Evolutionary conservation across 2,329 filamentous ascomycete species (phyloP).

Genomic region (Sphaerostilbella broomeana): DNA sequence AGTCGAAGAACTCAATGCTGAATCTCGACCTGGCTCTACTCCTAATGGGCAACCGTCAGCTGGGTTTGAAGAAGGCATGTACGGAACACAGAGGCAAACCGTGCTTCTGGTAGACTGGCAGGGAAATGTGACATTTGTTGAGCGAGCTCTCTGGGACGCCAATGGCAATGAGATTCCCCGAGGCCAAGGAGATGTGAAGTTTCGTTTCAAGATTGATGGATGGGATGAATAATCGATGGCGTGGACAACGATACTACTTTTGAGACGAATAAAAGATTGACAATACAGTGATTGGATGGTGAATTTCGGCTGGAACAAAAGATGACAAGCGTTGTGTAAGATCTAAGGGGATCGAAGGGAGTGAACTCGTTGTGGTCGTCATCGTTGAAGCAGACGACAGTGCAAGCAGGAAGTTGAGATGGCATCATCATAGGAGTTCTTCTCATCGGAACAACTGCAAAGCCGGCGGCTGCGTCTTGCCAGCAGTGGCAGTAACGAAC

Average conservation of each 20-base stretch:
- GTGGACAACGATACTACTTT: too few relatives aligned
- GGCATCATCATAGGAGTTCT: too few relatives aligned
- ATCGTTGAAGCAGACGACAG: too few relatives aligned
- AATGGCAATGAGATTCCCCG: constrained; percentile 48
- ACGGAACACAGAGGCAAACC: constrained; percentile 60
- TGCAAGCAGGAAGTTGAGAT: too few relatives aligned
- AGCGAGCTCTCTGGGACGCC: constrained; percentile 54
- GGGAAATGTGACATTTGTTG: constrained; percentile 53
- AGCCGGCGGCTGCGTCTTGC: background rate
- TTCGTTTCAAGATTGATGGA: constrained; percentile 50
- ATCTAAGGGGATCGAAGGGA: background rate
- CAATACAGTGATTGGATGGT: too few relatives aligned
- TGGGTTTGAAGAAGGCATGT: constrained; percentile 52
- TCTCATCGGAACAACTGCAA: constrained; percentile 10
- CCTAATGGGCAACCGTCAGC: constrained; percentile 21
- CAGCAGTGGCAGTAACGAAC: too few relatives aligned
- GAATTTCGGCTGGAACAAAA: too few relatives aligned
- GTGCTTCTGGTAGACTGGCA: constrained; percentile 57
- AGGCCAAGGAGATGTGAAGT: constrained; percentile 49
- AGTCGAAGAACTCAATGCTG: constrained; percentile 29
- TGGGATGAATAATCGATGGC: constrained; percentile 33
- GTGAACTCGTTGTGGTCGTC: too few relatives aligned
- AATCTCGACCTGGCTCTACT: constrained; percentile 33
- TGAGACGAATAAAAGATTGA: too few relatives aligned
- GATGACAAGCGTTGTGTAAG: background rate